These are phyloP conservation scores for Diddensiella caesifluorescens DNA, from an alignment of 805 yeast genomes.

Conservation along the genomic window DNA sequence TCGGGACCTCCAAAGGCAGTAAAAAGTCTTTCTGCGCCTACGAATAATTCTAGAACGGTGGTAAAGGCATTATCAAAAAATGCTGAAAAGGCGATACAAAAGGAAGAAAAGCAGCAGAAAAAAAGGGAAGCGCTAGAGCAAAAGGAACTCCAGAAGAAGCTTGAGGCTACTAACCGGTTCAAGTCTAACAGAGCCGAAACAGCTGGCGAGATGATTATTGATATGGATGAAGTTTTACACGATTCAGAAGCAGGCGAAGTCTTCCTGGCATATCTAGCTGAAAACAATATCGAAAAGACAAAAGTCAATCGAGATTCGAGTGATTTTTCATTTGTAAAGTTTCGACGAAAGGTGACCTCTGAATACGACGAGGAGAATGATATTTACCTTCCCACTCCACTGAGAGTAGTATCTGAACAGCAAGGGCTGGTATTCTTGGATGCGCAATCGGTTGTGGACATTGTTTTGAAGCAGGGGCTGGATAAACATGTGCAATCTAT, in stretches of 20 bases:
- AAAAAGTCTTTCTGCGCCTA: too few relatives aligned
- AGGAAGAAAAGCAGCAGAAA: neutral
- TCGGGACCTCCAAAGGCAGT: too few relatives aligned
- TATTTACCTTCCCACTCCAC: constrained; percentile 16
- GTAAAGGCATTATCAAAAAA: too few relatives aligned
- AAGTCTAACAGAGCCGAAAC: neutral
- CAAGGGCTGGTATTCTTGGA: constrained; percentile 9
- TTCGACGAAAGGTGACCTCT: constrained; percentile 15
- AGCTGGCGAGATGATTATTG: constrained; percentile 8
- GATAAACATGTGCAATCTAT: constrained; percentile 6
- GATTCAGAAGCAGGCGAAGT: constrained; percentile 2
- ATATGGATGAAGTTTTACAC: neutral
- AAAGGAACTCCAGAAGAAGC: neutral
- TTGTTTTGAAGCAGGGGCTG: constrained; percentile 1
- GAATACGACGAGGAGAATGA: constrained; percentile 19
- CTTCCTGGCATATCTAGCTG: neutral
- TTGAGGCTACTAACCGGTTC: constrained; percentile 1
- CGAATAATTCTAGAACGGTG: too few relatives aligned
- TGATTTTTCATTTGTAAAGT: constrained; percentile 6
- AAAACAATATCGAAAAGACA: neutral
- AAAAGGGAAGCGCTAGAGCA: neutral
- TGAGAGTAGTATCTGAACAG: constrained; percentile 8
- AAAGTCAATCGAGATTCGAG: neutral
- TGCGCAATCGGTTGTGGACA: constrained; percentile 3
- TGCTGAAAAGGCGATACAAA: too few relatives aligned